Base-by-base conservation (phyloP, 148 eudicot species). In the Chenopodium berlandieri region DNA sequence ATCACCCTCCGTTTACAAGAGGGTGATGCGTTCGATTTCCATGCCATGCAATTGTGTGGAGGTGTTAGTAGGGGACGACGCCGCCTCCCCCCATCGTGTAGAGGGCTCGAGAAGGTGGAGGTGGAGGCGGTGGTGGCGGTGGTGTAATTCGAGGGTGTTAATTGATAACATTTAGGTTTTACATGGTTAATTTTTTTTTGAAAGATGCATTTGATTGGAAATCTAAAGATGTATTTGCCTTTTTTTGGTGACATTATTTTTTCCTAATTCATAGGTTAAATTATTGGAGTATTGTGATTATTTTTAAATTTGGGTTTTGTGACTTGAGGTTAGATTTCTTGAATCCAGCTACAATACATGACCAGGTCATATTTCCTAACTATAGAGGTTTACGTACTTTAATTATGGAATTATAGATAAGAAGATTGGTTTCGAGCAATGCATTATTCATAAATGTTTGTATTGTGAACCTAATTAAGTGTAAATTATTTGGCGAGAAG, bases 1-100 rank as follows among this genome's bases (percentile, higher is more conserved):
- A 92, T 92, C 74, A 92, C 83, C 78, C 84, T 84, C 19, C 90
- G 78, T 13, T 64, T 73, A 20, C 12, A 2, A 62, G 31, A 34
- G 23, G 83, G 72, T 31, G 75, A 70, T 34, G 23, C 16, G 20
- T 46, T 64, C 19, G 27, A 58, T 27, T 75, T 73, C 83, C 83
- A 64, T 80, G 78, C 83, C 83, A 80, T 80, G 37, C 40, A 31
- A 6, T 68, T 11, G 22, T 48, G 16, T 44, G 37, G 40, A 17
- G 10, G 9, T 80, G 19, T 80, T 40, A 80, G 63, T 30, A 14
- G 20, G 30, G 13, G 72, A 14, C 22, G 34, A 30, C 23, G 47
- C 32, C 77, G 73, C 83, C 62, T 77, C 78, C 74, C 83, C 72
- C n/a, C 83, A 80, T 73, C 30, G 19, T 19, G 73, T 64, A 76